phyloP scores from a whole-genome alignment of 2,329 filamentous ascomycete species.

The Epichloe sylvatica region DNA sequence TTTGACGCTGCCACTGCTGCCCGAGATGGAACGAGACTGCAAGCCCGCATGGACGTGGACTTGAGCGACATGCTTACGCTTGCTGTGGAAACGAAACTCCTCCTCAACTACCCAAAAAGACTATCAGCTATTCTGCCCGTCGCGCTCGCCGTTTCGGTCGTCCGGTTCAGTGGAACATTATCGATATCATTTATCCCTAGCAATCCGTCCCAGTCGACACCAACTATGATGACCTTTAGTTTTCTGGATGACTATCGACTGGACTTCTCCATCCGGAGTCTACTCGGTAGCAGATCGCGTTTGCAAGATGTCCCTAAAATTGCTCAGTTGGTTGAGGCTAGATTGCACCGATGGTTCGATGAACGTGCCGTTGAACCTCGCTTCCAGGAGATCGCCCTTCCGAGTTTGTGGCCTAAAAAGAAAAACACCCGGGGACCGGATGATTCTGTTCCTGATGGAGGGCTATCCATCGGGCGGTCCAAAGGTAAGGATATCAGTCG shows the following conservation, averaged over 20 bases:
- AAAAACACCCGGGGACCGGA: constrained; percentile 67
- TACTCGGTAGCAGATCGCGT: constrained; percentile 65
- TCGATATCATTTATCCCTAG: constrained; percentile 85
- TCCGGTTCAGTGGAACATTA: constrained; percentile 86
- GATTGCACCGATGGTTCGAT: constrained; percentile 77
- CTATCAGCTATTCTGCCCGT: constrained; percentile 82
- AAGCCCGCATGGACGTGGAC: constrained; percentile 94
- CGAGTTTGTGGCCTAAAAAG: constrained; percentile 71
- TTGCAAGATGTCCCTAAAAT: constrained; percentile 82
- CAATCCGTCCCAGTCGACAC: constrained; percentile 51
- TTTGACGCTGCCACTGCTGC: constrained; percentile 38
- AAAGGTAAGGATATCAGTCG: constrained; percentile 40
- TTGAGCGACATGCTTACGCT: constrained; percentile 91
- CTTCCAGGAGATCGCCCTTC: constrained; percentile 75
- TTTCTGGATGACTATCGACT: constrained; percentile 82
- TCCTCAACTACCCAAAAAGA: constrained; percentile 89
- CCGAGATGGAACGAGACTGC: constrained; percentile 59
- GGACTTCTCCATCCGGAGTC: constrained; percentile 66
- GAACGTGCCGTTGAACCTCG: constrained; percentile 73
- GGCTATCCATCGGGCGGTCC: constrained; percentile 34
- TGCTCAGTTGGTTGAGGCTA: constrained; percentile 65
- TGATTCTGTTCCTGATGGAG: constrained; percentile 34
- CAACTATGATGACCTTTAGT: constrained; percentile 86
- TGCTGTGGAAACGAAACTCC: constrained; percentile 82
- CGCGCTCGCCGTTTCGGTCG: constrained; percentile 78